Evolutionary conservation across 257 asterid species (phyloP).

Genomic region (Lithospermum erythrorhizon): DNA sequence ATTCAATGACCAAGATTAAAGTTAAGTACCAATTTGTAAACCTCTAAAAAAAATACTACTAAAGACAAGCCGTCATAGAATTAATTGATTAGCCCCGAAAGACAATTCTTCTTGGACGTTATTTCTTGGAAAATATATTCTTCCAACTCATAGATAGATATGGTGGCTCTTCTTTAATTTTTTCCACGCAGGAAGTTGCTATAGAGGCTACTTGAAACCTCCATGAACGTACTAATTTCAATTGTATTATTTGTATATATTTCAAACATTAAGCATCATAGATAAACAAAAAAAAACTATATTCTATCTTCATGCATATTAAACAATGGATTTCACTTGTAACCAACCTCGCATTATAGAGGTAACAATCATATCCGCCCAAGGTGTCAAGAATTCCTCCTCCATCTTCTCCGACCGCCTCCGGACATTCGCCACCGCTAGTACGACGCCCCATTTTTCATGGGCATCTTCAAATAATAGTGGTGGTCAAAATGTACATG

Average conservation of each 20-base stretch:
- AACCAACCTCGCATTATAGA: constrained; percentile 18
- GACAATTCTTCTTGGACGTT: too few species aligned
- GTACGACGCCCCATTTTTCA: neutral
- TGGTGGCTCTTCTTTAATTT: neutral
- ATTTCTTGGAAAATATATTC: too few species aligned
- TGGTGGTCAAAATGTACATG: neutral
- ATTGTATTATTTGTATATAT: neutral
- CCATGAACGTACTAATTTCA: constrained; percentile 19
- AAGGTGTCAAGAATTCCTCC: constrained; percentile 19
- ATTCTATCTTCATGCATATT: neutral
- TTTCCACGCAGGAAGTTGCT: constrained; percentile 41
- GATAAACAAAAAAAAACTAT: neutral
- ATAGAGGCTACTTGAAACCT: constrained; percentile 16
- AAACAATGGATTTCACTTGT: constrained; percentile 3
- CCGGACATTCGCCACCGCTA: constrained; percentile 25
- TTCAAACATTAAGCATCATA: neutral
- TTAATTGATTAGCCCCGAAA: too few species aligned
- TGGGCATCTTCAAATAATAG: neutral
- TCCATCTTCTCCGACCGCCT: constrained; percentile 16
- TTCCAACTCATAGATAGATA: too few species aligned
- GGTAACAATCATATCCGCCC: constrained; percentile 37
- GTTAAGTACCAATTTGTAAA: too few species aligned
- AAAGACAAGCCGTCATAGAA: neutral
- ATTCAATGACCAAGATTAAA: too few species aligned
- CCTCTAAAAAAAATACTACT: too few species aligned